phyloP scores from a whole-genome alignment of 768 basidiomycete species.

The Fistulinella prunicolor region DNA sequence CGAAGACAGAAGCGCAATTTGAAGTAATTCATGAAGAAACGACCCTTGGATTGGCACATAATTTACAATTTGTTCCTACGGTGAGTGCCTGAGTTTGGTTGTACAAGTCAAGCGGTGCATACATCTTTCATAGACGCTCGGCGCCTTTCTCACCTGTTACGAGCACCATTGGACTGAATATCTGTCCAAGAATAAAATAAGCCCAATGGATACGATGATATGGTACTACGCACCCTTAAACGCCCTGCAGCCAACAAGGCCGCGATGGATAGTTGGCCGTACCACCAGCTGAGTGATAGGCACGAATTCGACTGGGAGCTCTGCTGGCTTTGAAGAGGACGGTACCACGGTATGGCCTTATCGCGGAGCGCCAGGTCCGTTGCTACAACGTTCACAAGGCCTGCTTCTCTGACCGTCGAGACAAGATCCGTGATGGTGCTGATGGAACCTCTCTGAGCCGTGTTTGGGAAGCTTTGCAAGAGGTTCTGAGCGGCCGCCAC shows the following conservation, averaged over 20 bases:
- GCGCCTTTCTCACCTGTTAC: slow-evolving; percentile 1
- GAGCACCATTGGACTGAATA: slow-evolving; percentile 9
- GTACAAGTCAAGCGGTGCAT: neutral
- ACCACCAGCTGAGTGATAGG: slow-evolving; percentile 2
- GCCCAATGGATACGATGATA: neutral
- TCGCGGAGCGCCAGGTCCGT: neutral
- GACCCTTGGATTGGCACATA: too few species aligned
- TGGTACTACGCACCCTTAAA: neutral
- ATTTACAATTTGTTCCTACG: neutral
- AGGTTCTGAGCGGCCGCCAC: neutral
- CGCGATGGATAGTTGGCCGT: slow-evolving; percentile 4
- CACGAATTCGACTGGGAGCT: neutral
- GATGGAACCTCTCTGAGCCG: neutral
- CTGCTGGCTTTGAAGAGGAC: neutral
- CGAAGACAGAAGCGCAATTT: too few species aligned
- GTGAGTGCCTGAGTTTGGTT: neutral
- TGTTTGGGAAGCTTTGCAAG: neutral
- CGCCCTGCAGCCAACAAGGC: slow-evolving; percentile 4
- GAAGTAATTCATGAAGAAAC: too few species aligned
- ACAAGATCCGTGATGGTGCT: neutral
- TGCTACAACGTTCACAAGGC: neutral
- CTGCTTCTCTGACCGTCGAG: neutral
- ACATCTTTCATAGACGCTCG: neutral
- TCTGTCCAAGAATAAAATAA: neutral
- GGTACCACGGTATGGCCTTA: slow-evolving; percentile 6